Base-by-base conservation (phyloP, 768 basidiomycete species). In the Rhodotorula taiwanensis region DNA sequence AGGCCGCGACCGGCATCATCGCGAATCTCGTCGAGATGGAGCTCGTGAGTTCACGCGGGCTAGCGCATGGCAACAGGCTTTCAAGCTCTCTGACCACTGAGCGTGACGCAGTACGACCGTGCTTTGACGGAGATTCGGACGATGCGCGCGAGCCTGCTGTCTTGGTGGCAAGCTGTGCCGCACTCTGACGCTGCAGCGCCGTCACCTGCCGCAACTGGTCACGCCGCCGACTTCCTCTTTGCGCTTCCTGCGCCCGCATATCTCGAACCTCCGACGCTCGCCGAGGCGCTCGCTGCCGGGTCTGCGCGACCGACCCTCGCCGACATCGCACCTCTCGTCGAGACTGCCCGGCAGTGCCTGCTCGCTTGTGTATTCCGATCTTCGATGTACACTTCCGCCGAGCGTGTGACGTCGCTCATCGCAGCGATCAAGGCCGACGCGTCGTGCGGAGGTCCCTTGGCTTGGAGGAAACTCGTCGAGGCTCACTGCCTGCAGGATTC, bases 11-110 rank as follows among this genome's bases (percentile, higher is more conserved):
- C 53, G 84, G 84, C 61, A 76, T 89, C 8, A 72, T 83, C 10
- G 85, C 82, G 13, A 88, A 88, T 73, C 74, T 89, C 3, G 78
- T 88, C 30, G 70, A 79, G 28, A 72, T 89, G 52, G 86, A 87
- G 68, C 77, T 88, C 83, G 88, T 89, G 71, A 55, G 87, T 79
- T 9, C 20, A 7, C 4, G 20, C 25, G 1, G 8, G 16, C 21
- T 20, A 11, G 21, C 70, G 78, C 28, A n/a, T n/a, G n/a, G n/a
- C n/a, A n/a, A n/a, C n/a, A n/a, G n/a, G n/a, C n/a, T n/a, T n/a
- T n/a, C n/a, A n/a, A n/a, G n/a, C n/a, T n/a, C n/a, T n/a, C n/a
- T n/a, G n/a, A n/a, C n/a, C n/a, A n/a, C n/a, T n/a, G n/a, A n/a
- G n/a, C n/a, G n/a, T n/a, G n/a, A n/a, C n/a, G 23, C 62, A 67